These are phyloP conservation scores for Phyllosticta citriasiana DNA, from an alignment of 2,329 filamentous ascomycete genomes.

Conservation along the genomic window DNA sequence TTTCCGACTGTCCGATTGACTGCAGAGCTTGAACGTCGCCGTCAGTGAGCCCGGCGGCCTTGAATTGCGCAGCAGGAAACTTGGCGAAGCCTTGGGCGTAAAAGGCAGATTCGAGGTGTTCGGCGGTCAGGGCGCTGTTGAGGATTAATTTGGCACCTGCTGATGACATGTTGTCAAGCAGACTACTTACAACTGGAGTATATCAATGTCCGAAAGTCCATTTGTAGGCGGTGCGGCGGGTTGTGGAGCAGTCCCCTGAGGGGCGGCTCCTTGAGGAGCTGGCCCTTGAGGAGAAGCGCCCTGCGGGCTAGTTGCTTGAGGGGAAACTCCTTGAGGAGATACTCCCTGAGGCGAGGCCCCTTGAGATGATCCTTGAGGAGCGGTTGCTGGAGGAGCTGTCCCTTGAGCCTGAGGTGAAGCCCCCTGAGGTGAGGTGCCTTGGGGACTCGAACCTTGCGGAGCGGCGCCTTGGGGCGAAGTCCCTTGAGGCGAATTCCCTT, in stretches of 20 bases:
- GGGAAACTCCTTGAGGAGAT: not conserved
- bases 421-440: not conserved
- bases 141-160: slow-evolving; percentile 21
- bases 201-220: slow-evolving; percentile 40
- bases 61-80: slow-evolving; percentile 56
- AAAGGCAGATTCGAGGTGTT: slow-evolving; percentile 64
- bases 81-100: slow-evolving; percentile 61
- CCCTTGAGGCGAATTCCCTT: not conserved
- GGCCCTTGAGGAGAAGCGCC: not conserved
- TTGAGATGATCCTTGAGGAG: not conserved
- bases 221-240: slow-evolving; percentile 14
- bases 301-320: too few species aligned
- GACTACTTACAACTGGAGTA: slow-evolving; percentile 42
- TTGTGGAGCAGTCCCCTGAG: not conserved
- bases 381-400: not conserved
- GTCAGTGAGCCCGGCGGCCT: slow-evolving; percentile 48
- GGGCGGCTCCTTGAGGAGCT: not conserved
- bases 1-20: slow-evolving; percentile 53
- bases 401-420: not conserved
- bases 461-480: not conserved
- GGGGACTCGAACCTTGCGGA: not conserved
- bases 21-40: slow-evolving; percentile 50
- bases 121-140: slow-evolving; percentile 58
- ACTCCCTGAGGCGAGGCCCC: not conserved
- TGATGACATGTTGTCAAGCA: slow-evolving; percentile 17